Conservation (phyloP, 208 protist genomes). For the Herpetomonas samuelpessoai region DNA sequence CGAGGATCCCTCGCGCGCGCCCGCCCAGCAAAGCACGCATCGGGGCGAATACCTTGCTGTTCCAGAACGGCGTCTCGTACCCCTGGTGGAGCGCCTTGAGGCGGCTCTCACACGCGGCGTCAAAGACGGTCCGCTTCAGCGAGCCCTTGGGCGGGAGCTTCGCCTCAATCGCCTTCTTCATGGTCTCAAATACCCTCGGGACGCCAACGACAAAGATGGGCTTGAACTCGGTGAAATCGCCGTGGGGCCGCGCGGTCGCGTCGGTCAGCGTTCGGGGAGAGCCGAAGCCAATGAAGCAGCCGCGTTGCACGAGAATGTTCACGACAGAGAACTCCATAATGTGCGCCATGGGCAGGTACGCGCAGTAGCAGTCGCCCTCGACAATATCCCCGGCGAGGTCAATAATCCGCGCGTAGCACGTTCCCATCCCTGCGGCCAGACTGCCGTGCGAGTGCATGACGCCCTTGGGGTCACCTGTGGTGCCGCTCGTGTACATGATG, state of each 20-base stretch:
- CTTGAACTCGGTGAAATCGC: background rate
- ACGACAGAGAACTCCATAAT: background rate
- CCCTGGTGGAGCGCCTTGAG: background rate
- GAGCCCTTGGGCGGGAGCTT: background rate
- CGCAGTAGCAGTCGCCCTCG: background rate
- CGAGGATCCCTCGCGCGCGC: conserved; percentile 38
- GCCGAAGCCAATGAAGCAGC: background rate
- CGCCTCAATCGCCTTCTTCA: conserved; percentile 1
- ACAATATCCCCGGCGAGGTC: background rate
- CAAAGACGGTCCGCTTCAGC: background rate
- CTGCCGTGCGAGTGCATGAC: conserved; percentile 34
- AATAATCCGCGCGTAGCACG: background rate
- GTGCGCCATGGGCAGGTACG: background rate
- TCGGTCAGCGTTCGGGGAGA: background rate
- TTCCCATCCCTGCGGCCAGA: background rate
- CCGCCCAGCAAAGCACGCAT: background rate
- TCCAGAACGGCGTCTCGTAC: conserved; percentile 30
- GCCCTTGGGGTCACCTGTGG: conserved; percentile 69
- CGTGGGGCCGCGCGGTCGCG: background rate
- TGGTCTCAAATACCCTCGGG: background rate
- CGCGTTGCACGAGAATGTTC: background rate
- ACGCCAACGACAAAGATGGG: background rate
- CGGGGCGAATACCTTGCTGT: conserved; percentile 22
- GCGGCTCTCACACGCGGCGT: background rate
- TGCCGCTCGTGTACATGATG: conserved; percentile 66